phyloP scores from a whole-genome alignment of 495 filamentous ascomycete genomes.

The Aspergillus affinis region DNA sequence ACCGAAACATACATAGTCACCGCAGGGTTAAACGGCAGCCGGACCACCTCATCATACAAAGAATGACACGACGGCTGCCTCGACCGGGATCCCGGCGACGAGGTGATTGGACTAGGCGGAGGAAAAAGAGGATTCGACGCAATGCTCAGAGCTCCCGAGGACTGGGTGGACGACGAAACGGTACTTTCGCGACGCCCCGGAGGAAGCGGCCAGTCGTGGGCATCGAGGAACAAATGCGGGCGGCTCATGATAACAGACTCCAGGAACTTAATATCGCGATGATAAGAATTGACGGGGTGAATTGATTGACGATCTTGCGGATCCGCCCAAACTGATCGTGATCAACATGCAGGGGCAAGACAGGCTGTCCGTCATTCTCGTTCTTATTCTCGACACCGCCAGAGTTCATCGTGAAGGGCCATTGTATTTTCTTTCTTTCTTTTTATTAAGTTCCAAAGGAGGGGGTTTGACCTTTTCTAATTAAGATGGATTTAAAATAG shows the following conservation, averaged over 20 bases:
- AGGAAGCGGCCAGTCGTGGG: conserved; percentile 39
- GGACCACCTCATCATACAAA: conserved; percentile 38
- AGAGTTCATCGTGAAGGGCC: neutral
- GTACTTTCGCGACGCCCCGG: conserved; percentile 36
- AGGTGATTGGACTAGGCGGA: conserved; percentile 30
- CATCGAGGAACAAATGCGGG: conserved; percentile 23
- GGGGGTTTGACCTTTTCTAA: neutral
- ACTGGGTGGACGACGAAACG: conserved; percentile 41
- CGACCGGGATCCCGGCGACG: conserved; percentile 33
- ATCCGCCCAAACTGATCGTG: neutral
- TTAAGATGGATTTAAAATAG: conserved; percentile 4
- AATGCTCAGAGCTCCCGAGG: conserved; percentile 39
- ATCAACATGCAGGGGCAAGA: neutral
- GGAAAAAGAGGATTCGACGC: conserved; percentile 27
- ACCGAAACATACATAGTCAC: conserved; percentile 39
- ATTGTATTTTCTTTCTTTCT: neutral
- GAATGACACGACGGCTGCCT: conserved; percentile 35
- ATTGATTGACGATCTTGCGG: neutral
- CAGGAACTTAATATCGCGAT: neutral
- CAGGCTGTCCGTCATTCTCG: neutral
- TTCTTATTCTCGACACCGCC: neutral
- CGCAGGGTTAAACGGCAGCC: conserved; percentile 35
- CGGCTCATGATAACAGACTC: conserved; percentile 28
- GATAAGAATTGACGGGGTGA: neutral
- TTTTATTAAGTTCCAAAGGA: neutral